Conservation (phyloP, 2,329 filamentous ascomycete species). For the Anisogramma anomala region DNA sequence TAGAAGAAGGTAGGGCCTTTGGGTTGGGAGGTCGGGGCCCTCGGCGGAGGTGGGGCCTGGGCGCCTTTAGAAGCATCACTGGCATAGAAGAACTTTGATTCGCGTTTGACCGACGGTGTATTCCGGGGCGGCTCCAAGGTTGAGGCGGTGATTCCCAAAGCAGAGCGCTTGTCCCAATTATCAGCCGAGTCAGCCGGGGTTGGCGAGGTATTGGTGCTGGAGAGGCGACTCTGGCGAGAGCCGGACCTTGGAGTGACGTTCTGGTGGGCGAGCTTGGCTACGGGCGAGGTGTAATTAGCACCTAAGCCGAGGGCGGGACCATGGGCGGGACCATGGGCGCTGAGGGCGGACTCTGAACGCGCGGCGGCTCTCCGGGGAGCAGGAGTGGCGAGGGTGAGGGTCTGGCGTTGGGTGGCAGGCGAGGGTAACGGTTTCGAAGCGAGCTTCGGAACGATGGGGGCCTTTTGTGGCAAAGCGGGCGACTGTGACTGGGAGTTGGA, state of each 20-base stretch:
- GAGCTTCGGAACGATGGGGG: constrained; percentile 45
- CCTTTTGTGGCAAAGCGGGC: constrained; percentile 52
- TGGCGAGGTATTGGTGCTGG: constrained; percentile 58
- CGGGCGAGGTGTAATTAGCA: constrained; percentile 34
- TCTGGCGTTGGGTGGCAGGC: constrained; percentile 17
- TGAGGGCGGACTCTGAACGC: constrained; percentile 16
- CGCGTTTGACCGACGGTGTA: constrained; percentile 24
- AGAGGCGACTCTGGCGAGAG: constrained; percentile 57
- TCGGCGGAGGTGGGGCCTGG: constrained; percentile 29
- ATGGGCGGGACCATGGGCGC: constrained; percentile 10
- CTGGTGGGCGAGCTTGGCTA: constrained; percentile 45
- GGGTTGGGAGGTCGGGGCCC: constrained; percentile 21
- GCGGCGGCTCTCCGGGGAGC: constrained; percentile 26
- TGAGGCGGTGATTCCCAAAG: constrained; percentile 25
- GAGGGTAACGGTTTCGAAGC: constrained; percentile 12
- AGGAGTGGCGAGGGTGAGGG: constrained; percentile 30
- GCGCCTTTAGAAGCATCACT: constrained; percentile 52
- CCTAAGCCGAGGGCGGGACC: constrained; percentile 19
- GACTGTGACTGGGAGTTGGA: constrained; percentile 59
- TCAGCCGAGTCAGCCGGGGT: constrained; percentile 26
- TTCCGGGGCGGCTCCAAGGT: constrained; percentile 21
- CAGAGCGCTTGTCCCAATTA: constrained; percentile 29
- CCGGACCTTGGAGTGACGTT: constrained; percentile 74
- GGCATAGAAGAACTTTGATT: constrained; percentile 84
- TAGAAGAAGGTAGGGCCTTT: constrained; percentile 43